Evolutionary conservation across 495 filamentous ascomycete genomes (phyloP).

Genomic region (Cercophora samala): DNA sequence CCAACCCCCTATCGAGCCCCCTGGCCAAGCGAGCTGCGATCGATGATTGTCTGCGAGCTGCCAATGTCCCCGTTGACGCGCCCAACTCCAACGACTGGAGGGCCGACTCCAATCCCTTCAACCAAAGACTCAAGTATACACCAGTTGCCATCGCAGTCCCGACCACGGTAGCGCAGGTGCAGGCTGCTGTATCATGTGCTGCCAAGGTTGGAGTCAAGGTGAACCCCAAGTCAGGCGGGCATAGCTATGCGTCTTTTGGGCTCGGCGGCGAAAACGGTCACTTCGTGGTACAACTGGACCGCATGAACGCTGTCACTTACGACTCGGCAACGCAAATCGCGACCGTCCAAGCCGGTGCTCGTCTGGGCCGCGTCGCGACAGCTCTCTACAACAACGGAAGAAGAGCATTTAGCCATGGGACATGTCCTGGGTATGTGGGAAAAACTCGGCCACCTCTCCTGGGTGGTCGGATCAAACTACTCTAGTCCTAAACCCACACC

Average conservation of each 20-base stretch:
- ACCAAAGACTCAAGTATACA: conserved; percentile 38
- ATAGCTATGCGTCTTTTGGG: conserved; percentile 47
- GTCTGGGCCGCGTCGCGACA: conserved; percentile 41
- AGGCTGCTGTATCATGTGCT: conserved; percentile 42
- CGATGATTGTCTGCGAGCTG: conserved; percentile 41
- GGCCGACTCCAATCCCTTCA: conserved; percentile 40
- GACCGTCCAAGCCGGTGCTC: conserved; percentile 38
- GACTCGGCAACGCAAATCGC: conserved; percentile 41
- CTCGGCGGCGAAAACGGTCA: conserved; percentile 48
- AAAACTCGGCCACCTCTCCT: background rate
- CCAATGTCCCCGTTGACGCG: conserved; percentile 33
- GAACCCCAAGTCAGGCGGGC: conserved; percentile 44
- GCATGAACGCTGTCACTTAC: conserved; percentile 41
- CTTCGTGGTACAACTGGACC: conserved; percentile 44
- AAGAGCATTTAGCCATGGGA: conserved; percentile 45
- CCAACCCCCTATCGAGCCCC: conserved; percentile 17
- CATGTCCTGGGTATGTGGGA: conserved; percentile 40
- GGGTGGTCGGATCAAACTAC: too few species aligned
- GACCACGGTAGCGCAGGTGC: conserved; percentile 40
- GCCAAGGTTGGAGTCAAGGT: conserved; percentile 42
- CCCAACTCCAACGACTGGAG: conserved; percentile 39
- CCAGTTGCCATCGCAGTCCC: conserved; percentile 44
- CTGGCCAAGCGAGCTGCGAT: conserved; percentile 33
- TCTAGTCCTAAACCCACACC: background rate
- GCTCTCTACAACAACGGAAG: conserved; percentile 40